Conservation (phyloP, 306 rosid species). For the Fragaria vesca region DNA sequence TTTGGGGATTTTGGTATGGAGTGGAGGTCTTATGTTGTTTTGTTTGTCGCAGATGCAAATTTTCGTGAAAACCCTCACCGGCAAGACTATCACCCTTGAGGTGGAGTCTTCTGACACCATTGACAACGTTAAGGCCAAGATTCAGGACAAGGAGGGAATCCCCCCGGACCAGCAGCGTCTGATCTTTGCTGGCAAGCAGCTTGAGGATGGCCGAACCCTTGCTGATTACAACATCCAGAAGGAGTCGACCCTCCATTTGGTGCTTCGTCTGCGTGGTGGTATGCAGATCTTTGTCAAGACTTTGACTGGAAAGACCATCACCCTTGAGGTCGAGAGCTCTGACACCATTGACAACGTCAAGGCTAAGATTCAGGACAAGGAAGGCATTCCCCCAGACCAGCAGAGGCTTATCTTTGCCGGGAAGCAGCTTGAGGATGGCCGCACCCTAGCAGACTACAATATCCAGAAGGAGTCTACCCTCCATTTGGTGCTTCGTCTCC, state of each 20-base stretch:
- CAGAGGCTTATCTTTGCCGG: conserved; percentile 69
- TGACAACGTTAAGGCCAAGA: conserved; percentile 36
- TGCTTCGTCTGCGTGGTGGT: conserved; percentile 39
- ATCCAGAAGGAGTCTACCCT: conserved; percentile 76
- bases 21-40: not conserved
- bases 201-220: conserved; percentile 22
- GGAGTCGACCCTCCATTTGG: conserved; percentile 38
- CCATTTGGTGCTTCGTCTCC: conserved; percentile 66
- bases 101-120: conserved; percentile 37
- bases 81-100: conserved; percentile 37
- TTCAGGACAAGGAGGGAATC: conserved; percentile 34
- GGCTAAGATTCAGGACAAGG: conserved; percentile 77
- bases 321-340: conserved; percentile 59
- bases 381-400: conserved; percentile 76
- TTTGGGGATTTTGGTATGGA: not conserved
- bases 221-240: conserved; percentile 40
- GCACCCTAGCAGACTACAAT: conserved; percentile 68
- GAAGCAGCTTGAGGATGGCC: conserved; percentile 66
- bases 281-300: conserved; percentile 60
- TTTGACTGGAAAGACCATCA: conserved; percentile 70
- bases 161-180: conserved; percentile 37
- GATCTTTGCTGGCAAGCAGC: conserved; percentile 35
- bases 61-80: conserved; percentile 37
- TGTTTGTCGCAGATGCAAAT: conserved; percentile 51
- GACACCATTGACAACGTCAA: conserved; percentile 73